Percentiles rank a stretch among this genome's conserved stretches.
phyloP scores from a whole-genome alignment of 73 alveolate genomes.

The Paramecium biaurelia region DNA sequence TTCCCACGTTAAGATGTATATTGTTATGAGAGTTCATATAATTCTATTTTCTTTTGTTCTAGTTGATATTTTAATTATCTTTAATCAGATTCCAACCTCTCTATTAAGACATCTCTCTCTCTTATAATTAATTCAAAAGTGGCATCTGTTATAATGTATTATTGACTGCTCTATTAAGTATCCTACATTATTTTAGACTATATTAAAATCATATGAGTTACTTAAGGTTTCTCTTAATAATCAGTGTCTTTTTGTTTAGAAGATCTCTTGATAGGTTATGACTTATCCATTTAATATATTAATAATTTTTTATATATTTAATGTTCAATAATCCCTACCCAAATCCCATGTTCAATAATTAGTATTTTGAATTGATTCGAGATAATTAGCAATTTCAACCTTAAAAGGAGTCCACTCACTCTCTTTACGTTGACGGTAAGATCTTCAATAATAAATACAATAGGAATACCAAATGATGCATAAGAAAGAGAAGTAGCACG shows the following conservation, averaged over 20 bases:
- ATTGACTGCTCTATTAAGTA: constrained; percentile 35
- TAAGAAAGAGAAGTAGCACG: constrained; percentile 96
- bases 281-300: neutral
- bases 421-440: constrained; percentile 93
- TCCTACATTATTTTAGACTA: neutral
- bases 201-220: neutral
- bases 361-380: neutral
- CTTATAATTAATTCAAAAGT: constrained; percentile 24
- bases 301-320: neutral
- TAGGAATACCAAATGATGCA: constrained; percentile 87
- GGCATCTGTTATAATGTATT: neutral
- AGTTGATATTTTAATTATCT: neutral
- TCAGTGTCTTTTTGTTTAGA: neutral
- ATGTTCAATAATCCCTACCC: neutral
- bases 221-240: neutral
- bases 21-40: neutral
- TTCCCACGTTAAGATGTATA: neutral
- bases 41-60: neutral
- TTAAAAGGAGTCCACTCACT: constrained; percentile 78
- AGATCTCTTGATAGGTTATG: neutral
- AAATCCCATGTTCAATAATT: neutral
- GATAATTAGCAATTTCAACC: neutral
- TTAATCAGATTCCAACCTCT: neutral
- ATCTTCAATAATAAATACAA: neutral
- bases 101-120: constrained; percentile 40